phyloP scores from a whole-genome alignment of 371 early-diverging fungal species.

The Mycotypha africana region DNA sequence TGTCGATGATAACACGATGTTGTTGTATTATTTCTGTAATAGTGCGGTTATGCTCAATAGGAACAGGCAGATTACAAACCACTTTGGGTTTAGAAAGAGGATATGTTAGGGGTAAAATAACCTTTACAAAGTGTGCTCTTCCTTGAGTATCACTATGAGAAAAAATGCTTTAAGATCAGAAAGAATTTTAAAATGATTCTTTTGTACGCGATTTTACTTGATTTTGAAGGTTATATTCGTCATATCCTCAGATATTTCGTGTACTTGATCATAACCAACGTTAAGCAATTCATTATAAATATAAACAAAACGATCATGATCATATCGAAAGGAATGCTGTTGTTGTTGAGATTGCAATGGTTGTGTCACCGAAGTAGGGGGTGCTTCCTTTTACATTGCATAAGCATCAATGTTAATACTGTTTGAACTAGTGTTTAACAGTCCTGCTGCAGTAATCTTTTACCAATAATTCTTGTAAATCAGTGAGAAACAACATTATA shows the following conservation, averaged over 20 bases:
- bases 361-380: too few relatives aligned
- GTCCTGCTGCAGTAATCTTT: too few relatives aligned
- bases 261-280: slow-evolving; percentile 21
- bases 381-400: too few relatives aligned
- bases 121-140: slow-evolving; percentile 13
- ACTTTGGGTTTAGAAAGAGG: slow-evolving; percentile 11
- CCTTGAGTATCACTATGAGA: too few relatives aligned
- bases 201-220: too few relatives aligned
- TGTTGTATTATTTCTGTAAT: slow-evolving; percentile 4
- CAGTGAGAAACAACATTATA: slow-evolving; percentile 23
- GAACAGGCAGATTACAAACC: slow-evolving; percentile 13
- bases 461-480: slow-evolving; percentile 34
- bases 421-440: too few relatives aligned
- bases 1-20: slow-evolving; percentile 7
- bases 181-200: too few relatives aligned
- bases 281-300: slow-evolving; percentile 15
- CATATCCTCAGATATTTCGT: slow-evolving; percentile 17
- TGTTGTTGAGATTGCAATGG: too few relatives aligned
- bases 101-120: slow-evolving; percentile 14
- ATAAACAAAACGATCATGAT: slow-evolving; percentile 5
- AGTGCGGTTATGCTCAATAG: slow-evolving; percentile 1
- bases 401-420: too few relatives aligned
- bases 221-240: slow-evolving; percentile 11
- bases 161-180: too few relatives aligned
- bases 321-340: neutral